phyloP scores from a whole-genome alignment of 176 grass and related monocot genomes.

The Thalia dealbata region DNA sequence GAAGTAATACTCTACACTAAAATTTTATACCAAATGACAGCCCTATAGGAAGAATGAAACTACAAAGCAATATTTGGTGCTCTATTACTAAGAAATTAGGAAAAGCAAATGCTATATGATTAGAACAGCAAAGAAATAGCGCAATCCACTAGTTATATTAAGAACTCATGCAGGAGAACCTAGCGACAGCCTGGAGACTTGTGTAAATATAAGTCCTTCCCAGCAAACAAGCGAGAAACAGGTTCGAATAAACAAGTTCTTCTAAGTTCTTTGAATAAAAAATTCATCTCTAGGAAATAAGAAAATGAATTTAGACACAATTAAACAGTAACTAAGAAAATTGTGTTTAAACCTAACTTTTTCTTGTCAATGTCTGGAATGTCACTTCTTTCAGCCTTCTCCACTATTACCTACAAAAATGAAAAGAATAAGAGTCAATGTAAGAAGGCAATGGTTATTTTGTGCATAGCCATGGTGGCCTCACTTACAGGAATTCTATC shows the following conservation, averaged over 20 bases:
- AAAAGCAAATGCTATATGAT: not conserved
- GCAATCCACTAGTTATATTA: not conserved
- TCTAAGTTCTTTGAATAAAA: not conserved
- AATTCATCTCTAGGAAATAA: too few species aligned
- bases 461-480: not conserved
- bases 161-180: not conserved
- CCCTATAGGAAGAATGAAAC: not conserved
- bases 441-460: not conserved
- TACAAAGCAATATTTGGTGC: not conserved
- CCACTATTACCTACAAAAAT: slow-evolving; percentile 70
- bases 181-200: not conserved
- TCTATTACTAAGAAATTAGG: not conserved
- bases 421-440: slow-evolving; percentile 12
- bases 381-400: slow-evolving; percentile 80
- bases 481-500: slow-evolving; percentile 78
- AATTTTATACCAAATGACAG: not conserved
- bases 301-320: not conserved
- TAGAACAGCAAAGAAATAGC: not conserved
- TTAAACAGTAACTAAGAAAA: not conserved
- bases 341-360: slow-evolving; percentile 44
- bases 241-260: not conserved
- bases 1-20: not conserved
- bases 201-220: not conserved
- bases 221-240: not conserved
- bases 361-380: slow-evolving; percentile 97